phyloP scores from a whole-genome alignment of 805 yeast genomes.

The Huiozyma sinensis region DNA sequence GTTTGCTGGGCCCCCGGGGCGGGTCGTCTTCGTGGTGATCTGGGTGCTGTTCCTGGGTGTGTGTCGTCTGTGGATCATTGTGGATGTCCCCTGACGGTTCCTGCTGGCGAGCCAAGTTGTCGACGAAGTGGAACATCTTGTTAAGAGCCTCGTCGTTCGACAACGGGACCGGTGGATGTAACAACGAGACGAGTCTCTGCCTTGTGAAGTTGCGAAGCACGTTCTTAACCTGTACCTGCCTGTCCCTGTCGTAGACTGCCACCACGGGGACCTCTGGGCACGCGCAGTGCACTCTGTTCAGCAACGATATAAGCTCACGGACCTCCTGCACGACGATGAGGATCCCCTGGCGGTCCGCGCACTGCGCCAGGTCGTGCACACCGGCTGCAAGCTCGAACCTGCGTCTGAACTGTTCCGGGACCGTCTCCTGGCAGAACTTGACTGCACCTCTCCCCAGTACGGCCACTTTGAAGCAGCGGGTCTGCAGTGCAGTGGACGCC shows the following conservation, averaged over 20 bases:
- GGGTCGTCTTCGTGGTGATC: not conserved
- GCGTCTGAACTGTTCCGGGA: slow-evolving; percentile 16
- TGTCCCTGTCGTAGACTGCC: slow-evolving; percentile 22
- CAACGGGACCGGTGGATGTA: slow-evolving; percentile 18
- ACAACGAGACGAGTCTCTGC: slow-evolving; percentile 12
- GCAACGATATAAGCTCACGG: slow-evolving; percentile 14
- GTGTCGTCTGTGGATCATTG: not conserved
- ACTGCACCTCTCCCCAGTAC: slow-evolving; percentile 21
- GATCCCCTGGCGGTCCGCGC: slow-evolving; percentile 11
- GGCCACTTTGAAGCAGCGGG: slow-evolving; percentile 10
- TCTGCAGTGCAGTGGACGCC: not conserved
- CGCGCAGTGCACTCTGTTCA: slow-evolving; percentile 17
- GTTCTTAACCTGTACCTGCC: slow-evolving; percentile 19
- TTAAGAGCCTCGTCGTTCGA: slow-evolving; percentile 16
- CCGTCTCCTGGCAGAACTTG: slow-evolving; percentile 13
- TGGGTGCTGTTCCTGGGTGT: not conserved
- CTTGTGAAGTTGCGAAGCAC: slow-evolving; percentile 14
- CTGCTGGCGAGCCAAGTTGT: not conserved
- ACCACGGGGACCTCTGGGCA: slow-evolving; percentile 14
- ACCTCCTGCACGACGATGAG: slow-evolving; percentile 18
- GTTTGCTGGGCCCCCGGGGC: not conserved
- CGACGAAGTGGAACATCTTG: slow-evolving; percentile 9
- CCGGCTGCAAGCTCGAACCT: slow-evolving; percentile 17
- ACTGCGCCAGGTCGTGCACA: slow-evolving; percentile 10
- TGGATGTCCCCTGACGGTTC: not conserved